These are phyloP conservation scores for Heritiera littoralis DNA, from an alignment of 345 rosid species.

Conservation along the genomic window DNA sequence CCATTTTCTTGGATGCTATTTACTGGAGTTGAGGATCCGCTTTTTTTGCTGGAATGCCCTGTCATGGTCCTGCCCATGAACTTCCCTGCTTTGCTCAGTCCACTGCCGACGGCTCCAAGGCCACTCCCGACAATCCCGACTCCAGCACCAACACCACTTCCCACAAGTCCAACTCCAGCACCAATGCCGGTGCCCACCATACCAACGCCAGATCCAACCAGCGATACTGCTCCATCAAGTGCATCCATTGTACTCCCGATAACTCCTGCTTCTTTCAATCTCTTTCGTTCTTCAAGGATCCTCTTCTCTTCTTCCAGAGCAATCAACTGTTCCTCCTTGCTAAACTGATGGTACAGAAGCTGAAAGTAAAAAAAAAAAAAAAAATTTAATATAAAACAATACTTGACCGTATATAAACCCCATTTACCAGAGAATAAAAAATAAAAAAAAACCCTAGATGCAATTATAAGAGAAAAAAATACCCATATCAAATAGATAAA, in stretches of 20 bases:
- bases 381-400: background rate
- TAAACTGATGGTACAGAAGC: constrained; percentile 74
- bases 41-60: constrained; percentile 47
- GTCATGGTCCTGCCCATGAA: constrained; percentile 85
- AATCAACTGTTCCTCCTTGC: constrained; percentile 80
- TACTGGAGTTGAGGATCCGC: constrained; percentile 71
- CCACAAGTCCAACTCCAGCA: constrained; percentile 67
- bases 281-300: constrained; percentile 77
- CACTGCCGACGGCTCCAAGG: constrained; percentile 74
- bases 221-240: constrained; percentile 68
- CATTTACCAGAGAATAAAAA: constrained; percentile 27
- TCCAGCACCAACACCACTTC: constrained; percentile 52
- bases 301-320: constrained; percentile 91
- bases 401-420: background rate
- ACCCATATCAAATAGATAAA: background rate
- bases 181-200: constrained; percentile 66
- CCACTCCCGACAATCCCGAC: constrained; percentile 71
- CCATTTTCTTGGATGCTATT: constrained; percentile 61
- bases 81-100: constrained; percentile 82
- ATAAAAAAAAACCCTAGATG: background rate
- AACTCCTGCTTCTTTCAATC: constrained; percentile 83
- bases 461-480: background rate
- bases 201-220: constrained; percentile 66
- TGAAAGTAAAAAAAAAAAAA: constrained; percentile 23
- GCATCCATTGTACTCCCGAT: constrained; percentile 90